Base-by-base conservation (phyloP, 345 rosid genomes). In the Anacardium occidentale region DNA sequence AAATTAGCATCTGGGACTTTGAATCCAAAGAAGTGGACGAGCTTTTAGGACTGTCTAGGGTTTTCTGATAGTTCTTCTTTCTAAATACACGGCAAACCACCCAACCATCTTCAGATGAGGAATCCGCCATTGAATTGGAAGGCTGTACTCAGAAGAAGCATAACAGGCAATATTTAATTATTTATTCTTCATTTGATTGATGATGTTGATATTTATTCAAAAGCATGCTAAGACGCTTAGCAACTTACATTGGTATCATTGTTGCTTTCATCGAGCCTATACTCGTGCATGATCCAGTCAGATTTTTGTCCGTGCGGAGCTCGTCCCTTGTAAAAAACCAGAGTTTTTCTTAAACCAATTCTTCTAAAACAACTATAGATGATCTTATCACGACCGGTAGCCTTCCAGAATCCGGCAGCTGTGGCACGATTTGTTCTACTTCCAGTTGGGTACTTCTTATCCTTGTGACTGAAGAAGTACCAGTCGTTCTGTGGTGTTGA, bases 211-310 rank as follows among this genome's bases (percentile, higher is more conserved):
- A 20, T 45, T n/a, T n/a, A 20, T 1, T 25, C 15, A 10, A 24
- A 21, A 63, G 42, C 32, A 24, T 65, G 22, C 14, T 5, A 34
- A 2, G 21, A 52, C 25, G 3, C 3, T 59, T 11, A 42, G 21
- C 69, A 66, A 52, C 89, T 88, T 84, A 83, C 91, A 76, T 68
- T 80, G 40, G 86, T 53, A 65, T 76, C 83, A 11, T 65, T 25
- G 22, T 63, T 52, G 74, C 70, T 85, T 60, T 95, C 98, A n/a
- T 95, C 99, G 0, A 92, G 96, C 71, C 98, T 83, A 64, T 92
- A 95, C 64, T 95, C 99, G 66, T 95, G 99, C 99, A 95, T 95
- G 79, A 95, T 92, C 99, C 99, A 95, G 68, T 95, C 98, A 0
- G 98, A 92, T 83, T 95, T 95, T 75, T 91, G 93, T 6, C 99